Base-by-base conservation (phyloP, 176 grass and related monocot species). In the Oryza punctata region DNA sequence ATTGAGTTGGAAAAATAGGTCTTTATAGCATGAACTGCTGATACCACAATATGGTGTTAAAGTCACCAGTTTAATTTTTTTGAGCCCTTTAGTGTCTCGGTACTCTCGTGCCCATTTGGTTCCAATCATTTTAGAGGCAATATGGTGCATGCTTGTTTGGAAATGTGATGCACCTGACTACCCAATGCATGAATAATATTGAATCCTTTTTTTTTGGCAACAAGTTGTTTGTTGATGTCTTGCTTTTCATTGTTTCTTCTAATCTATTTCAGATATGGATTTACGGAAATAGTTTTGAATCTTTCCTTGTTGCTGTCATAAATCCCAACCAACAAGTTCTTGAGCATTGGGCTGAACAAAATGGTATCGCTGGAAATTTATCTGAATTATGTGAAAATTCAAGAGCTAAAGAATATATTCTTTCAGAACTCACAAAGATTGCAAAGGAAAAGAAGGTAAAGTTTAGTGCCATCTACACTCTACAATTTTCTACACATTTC, bases 211-310 rank as follows among this genome's bases (percentile, higher is more conserved):
- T 38, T 82, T 45, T 6, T 61, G 12, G 66, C 38, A 47, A 50
- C 2, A 21, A 16, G n/a, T 72, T n/a, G 43, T 1, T 47, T 7
- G 6, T 9, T 21, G 29, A 57, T 78, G 21, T 21, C 64, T 72
- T 10, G 4, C 5, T 45, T 70, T 73, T 52, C 26, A 57, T 44
- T 84, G 16, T 75, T 68, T 74, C 49, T 44, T 54, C 60, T 79
- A 76, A 82, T 88, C 73, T 46, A 83, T 91, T 81, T 92, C 86
- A 98, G 96, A 90, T 98, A 83, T 98, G 96, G 96, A 79, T 98
- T 52, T 98, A 98, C 1, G 96, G 93, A 32, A 98, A 95, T 72
- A 98, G 96, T 44, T 98, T 98, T 64, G 96, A 98, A 70, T 95
- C 93, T 12, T 93, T 19, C 78, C 93, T 98, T 75, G 74, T 98